Evolutionary conservation across 192 early-diverging fungal species (phyloP).

Genomic region (Powellomyces hirtus): DNA sequence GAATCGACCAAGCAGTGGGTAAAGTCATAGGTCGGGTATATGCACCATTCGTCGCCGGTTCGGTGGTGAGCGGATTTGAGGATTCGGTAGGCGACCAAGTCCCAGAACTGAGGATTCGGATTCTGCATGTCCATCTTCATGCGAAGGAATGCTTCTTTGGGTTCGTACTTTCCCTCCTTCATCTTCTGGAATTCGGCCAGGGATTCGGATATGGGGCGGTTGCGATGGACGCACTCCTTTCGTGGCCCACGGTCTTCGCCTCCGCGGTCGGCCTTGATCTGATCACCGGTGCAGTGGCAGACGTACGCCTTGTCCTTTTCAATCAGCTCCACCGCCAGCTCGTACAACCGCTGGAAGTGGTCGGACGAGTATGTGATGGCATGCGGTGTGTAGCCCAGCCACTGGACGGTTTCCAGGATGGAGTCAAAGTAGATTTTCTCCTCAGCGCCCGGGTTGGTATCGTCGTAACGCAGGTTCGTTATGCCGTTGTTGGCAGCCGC

Average conservation of each 20-base stretch:
- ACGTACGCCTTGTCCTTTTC: constrained; percentile 88
- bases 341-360: constrained; percentile 95
- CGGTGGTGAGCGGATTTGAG: constrained; percentile 84
- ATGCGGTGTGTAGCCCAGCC: constrained; percentile 94
- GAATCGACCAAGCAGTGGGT: constrained; percentile 99
- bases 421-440: constrained; percentile 94
- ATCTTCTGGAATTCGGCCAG: constrained; percentile 93
- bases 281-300: constrained; percentile 92
- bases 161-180: constrained; percentile 95
- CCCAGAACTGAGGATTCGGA: constrained; percentile 99
- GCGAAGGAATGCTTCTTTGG: constrained; percentile 86
- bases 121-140: constrained; percentile 99
- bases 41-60: constrained; percentile 91
- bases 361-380: constrained; percentile 96
- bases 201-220: constrained; percentile 90
- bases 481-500: constrained; percentile 85
- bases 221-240: constrained; percentile 84
- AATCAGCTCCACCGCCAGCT: constrained; percentile 90
- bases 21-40: constrained; percentile 99
- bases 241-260: constrained; percentile 86
- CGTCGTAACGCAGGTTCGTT: constrained; percentile 89
- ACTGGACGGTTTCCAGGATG: constrained; percentile 88
- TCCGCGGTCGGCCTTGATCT: constrained; percentile 90
- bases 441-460: constrained; percentile 90
- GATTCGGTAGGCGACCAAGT: constrained; percentile 96